phyloP scores from a whole-genome alignment of 441 rosid genomes.

The Erodium texanum region DNA sequence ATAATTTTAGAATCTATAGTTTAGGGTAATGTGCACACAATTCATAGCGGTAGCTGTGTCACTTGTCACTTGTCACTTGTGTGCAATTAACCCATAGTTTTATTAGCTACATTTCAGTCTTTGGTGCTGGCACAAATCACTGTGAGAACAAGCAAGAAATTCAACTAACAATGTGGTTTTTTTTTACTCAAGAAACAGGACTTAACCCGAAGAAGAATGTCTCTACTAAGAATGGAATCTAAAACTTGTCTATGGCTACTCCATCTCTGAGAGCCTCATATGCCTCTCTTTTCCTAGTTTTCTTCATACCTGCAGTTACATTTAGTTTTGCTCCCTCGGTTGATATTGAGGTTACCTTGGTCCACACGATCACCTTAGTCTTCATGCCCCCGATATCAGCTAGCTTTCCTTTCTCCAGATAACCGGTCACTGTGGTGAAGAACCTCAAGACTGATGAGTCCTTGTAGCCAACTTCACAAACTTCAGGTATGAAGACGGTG shows the following conservation, averaged over 20 bases:
- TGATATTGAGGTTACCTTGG: constrained; percentile 59
- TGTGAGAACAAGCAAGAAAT: not conserved
- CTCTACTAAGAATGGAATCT: constrained; percentile 11
- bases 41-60: too few species aligned
- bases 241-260: constrained; percentile 65
- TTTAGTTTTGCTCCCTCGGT: constrained; percentile 67
- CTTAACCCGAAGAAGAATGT: not conserved
- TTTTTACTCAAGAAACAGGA: too few species aligned
- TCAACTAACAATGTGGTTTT: not conserved
- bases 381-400: constrained; percentile 76
- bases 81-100: too few species aligned
- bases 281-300: constrained; percentile 53
- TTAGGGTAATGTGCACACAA: too few species aligned
- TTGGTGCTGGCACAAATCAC: not conserved
- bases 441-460: constrained; percentile 78
- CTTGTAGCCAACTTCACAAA: constrained; percentile 80
- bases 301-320: constrained; percentile 69
- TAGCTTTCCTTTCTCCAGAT: constrained; percentile 76
- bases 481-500: constrained; percentile 19
- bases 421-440: constrained; percentile 49
- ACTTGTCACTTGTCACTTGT: too few species aligned
- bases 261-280: constrained; percentile 76
- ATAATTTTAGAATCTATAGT: too few species aligned
- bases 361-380: constrained; percentile 81
- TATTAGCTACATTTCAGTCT: not conserved